Evolutionary conservation across 108 stramenopile species (phyloP), one percentile per base, ranked within the genome.

Genomic region (Fragilariopsis cylindrus): DNA sequence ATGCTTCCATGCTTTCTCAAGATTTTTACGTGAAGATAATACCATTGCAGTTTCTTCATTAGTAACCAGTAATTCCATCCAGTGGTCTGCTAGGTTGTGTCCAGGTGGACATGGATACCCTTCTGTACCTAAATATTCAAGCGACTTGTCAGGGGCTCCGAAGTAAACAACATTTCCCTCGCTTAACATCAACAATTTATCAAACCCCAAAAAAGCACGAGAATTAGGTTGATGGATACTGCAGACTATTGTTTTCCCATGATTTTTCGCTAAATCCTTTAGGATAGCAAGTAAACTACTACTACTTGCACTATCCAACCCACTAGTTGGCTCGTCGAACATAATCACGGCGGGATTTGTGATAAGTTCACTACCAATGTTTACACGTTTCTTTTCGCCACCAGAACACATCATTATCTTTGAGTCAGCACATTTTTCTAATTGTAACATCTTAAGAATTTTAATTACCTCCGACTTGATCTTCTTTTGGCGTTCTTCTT

Each of bases 341-440:
- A 95, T 77, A 9, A 94, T 64, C 1, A 97, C 50, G 12, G 82
- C 73, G 0, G 97, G 97, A 42, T 86, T 76, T 3, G 88, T 82
- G 0, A 95, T 91, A 50, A 97, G 69, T 80, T 97, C 97, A 1
- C 82, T 75, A 2, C 90, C 97, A 8, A 96, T 86, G 7, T 92
- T 81, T 13, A 91, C 82, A 1, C 97, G 89, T 77, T 96, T 97
- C 7, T 92, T 79, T 79, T 97, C 92, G 9, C 94, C 97, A 47
- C 90, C 92, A 52, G 76, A 79, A 57, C 96, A 86, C 19, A 93
- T 93, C 19, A 88, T 78, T 9, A 52, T 48, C 40, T 81, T 15
- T 1, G 78, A 60, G 40, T 63, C 68, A 7, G 91, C 94, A 57
- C 92, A 89, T 15, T 85, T 69, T 41, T 63, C 52, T 18, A 95